Base-by-base conservation (phyloP, 2,329 filamentous ascomycete genomes). In the Neopestalotiopsis clavispora region DNA sequence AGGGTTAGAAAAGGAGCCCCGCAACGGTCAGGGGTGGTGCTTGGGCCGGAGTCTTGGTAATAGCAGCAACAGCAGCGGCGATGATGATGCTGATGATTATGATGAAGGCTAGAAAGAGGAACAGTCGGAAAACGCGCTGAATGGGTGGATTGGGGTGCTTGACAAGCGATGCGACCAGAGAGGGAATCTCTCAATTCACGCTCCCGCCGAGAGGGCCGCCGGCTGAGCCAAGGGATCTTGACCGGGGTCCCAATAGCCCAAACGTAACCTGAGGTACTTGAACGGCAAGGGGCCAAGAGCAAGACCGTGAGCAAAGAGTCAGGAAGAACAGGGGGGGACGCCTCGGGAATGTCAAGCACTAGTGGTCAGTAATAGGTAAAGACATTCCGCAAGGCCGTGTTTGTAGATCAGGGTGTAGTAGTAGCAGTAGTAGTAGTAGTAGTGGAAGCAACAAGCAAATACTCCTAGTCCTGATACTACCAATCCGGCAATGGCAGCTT, bases 191-290 rank as follows among this genome's bases (percentile, higher is more conserved):
- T 28, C 23, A 68, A 60, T 60, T 61, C 62, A 66, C 65, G 65
- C 65, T 42, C 40, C 67, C 32, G 65, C 68, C 68, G 65, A 68
- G 68, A 69, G 69, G 70, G 58, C 38, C 59, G 57, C 59, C 57
- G 30, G 28, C 40, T 52, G 17, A 38, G 45, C 62, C 65, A 60
- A 58, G 67, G 63, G 45, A 67, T 59, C 58, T 59, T 61, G 71
- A 69, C 68, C 68, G 68, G 72, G 72, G 71, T 68, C 68, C 67
- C 67, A 38, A 38, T 68, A 74, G 72, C 72, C 72, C 70, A 75
- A 72, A 72, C 70, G 70, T 70, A 69, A 69, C 71, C 65, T 67
- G 65, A 67, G 65, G 65, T 67, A 67, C 65, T 67, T 67, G 30
- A 42, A 30, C 52, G 32, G 56, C 52, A 56, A 34, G 63, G 63